Percentiles rank a stretch among this genome's conserved stretches.
phyloP scores from a whole-genome alignment of 2,329 filamentous ascomycete species.

The Basipetospora chlamydospora region DNA sequence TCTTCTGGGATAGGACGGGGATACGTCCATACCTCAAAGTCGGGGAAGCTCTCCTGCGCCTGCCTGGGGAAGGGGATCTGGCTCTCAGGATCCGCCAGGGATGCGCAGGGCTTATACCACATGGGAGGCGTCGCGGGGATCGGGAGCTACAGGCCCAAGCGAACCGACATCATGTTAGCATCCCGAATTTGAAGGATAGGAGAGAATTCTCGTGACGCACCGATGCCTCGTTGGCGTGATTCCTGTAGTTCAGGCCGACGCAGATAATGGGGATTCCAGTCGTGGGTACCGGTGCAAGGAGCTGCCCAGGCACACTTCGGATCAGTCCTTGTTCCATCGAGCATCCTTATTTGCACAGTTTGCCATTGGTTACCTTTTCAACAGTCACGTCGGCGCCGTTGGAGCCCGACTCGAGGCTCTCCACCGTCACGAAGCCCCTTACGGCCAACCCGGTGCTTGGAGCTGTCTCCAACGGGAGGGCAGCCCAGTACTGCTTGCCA shows the following conservation, averaged over 20 bases:
- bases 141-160: constrained; percentile 5
- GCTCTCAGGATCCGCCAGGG: constrained; percentile 10
- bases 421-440: background rate
- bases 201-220: constrained; percentile 6
- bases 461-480: background rate
- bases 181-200: no score
- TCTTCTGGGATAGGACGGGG: background rate
- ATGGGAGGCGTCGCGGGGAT: constrained; percentile 8
- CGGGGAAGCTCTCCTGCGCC: constrained; percentile 24
- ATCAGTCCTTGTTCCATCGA: no score
- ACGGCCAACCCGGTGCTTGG: background rate
- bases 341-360: no score
- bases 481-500: background rate
- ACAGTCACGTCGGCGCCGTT: background rate
- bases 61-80: constrained; percentile 16
- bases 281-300: background rate
- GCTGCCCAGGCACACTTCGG: no score
- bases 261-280: constrained; percentile 10
- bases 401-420: background rate
- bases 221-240: constrained; percentile 13
- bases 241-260: constrained; percentile 14
- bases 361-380: background rate
- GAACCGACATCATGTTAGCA: background rate
- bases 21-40: constrained; percentile 22
- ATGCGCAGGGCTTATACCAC: constrained; percentile 11